phyloP scores from a whole-genome alignment of 1,139 yeast species.

The Debaryomyces nepalensis region DNA sequence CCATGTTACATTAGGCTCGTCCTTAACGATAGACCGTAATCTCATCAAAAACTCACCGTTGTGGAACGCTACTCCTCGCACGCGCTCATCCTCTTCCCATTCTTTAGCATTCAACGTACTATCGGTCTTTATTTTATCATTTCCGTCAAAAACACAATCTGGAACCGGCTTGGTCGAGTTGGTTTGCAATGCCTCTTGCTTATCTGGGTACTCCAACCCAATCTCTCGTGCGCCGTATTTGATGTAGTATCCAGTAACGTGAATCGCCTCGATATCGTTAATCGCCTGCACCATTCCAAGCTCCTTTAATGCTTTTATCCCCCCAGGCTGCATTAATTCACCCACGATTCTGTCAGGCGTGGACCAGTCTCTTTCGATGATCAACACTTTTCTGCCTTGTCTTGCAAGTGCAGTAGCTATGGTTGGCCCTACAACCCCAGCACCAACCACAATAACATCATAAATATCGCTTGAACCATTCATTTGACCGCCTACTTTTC shows the following conservation, averaged over 20 bases:
- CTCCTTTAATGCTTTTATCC: constrained; percentile 77
- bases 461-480: constrained; percentile 24
- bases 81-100: constrained; percentile 66
- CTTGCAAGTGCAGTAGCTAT: constrained; percentile 89
- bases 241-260: constrained; percentile 80
- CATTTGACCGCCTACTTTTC: constrained; percentile 10
- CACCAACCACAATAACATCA: constrained; percentile 82
- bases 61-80: constrained; percentile 84
- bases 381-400: constrained; percentile 79
- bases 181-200: constrained; percentile 48
- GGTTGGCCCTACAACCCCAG: constrained; percentile 96
- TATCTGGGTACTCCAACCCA: constrained; percentile 71
- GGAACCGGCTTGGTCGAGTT: constrained; percentile 56
- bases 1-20: constrained; percentile 73
- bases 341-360: constrained; percentile 97
- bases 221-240: constrained; percentile 63
- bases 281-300: constrained; percentile 82
- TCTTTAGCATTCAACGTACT: constrained; percentile 49
- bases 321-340: constrained; percentile 95
- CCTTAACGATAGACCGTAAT: constrained; percentile 70
- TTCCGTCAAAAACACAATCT: constrained; percentile 57
- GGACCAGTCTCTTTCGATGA: constrained; percentile 85
- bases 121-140: constrained; percentile 58
- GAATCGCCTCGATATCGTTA: constrained; percentile 80
- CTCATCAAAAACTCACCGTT: constrained; percentile 88